A percentile compares a stretch with the other conserved stretches of the same genome.
These are phyloP conservation scores for Musa beccarii DNA, from an alignment of 176 grass and related monocot genomes.

Conservation along the genomic window DNA sequence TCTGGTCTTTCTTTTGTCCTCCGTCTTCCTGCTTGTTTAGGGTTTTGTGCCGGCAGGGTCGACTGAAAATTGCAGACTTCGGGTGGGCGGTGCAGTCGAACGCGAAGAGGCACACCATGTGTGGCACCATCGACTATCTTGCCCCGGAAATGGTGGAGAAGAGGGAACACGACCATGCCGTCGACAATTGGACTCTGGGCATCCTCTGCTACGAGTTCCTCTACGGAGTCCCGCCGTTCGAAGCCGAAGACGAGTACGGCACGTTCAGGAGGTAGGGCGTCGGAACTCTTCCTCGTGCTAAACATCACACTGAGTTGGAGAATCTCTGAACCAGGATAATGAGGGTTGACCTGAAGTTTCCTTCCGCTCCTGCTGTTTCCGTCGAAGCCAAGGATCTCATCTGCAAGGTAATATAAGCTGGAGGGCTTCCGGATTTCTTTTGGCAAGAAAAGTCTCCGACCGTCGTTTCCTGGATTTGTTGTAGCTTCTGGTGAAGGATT, in stretches of 20 bases:
- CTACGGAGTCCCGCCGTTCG: constrained; percentile 77
- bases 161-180: constrained; percentile 75
- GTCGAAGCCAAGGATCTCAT: constrained; percentile 81
- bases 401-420: constrained; percentile 49
- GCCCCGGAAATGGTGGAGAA: constrained; percentile 94
- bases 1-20: not conserved
- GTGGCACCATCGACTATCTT: constrained; percentile 87
- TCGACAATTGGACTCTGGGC: constrained; percentile 90
- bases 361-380: constrained; percentile 47
- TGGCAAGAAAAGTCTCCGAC: not conserved
- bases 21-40: not conserved
- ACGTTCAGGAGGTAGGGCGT: constrained; percentile 46
- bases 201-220: constrained; percentile 90
- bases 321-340: constrained; percentile 54
- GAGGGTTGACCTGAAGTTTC: constrained; percentile 72
- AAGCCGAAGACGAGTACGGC: constrained; percentile 53
- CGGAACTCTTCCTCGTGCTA: not conserved
- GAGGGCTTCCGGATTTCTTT: not conserved
- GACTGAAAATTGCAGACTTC: constrained; percentile 93
- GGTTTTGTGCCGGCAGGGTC: constrained; percentile 30
- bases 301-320: not conserved
- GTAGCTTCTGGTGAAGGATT: constrained; percentile 89
- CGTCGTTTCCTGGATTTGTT: not conserved
- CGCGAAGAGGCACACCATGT: constrained; percentile 79
- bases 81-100: constrained; percentile 77